Evolutionary conservation across 768 basidiomycete genomes (phyloP), one percentile per base, ranked within the genome.

Genomic region (Boletus vermiculosoides): DNA sequence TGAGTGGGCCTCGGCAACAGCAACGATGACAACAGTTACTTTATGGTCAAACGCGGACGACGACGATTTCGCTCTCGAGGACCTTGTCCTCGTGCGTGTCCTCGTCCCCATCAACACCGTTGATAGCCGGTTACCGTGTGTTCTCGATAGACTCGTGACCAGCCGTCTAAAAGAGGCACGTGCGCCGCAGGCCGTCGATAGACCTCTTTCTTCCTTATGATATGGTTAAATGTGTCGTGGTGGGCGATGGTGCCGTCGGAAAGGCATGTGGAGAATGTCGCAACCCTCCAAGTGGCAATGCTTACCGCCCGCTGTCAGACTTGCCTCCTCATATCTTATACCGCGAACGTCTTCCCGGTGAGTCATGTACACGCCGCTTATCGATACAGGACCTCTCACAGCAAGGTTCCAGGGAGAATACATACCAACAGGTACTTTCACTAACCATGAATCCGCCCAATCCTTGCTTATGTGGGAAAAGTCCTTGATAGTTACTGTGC

Each of bases 401-500:
- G 16, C 25, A 34, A 63, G 63, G 52, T 46, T 58, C 44, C 66
- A 95, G 92, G 94, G 94, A 77, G 94, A 96, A 77, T 96, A 96
- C 78, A 92, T 96, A 73, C 94, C 94, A 66, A 96, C 92, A 74
- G 92, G 92, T 92, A 72, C 63, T 77, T 55, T 55, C 37, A 28
- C 39, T 50, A 31, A 36, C 54, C 57, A 23, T 53, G 18, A 25
- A 25, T 50, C 50, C 20, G 22, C 13, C 40, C 41, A 25, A 50
- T 33, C 47, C 25, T 54, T 59, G 28, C 62, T 64, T 18, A 65
- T 49, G 52, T 33, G 56, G 34, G 45, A 48, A 50, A 71, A 88
- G 97, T 99, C 40, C 98, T 98, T 73, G 97, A 98, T 78, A 98
- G 98, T 78, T 98, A 97, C 71, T 94, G 92, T 54, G 94, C 94